Conservation (phyloP, 306 rosid genomes). For the Ammopiptanthus mongolicus region DNA sequence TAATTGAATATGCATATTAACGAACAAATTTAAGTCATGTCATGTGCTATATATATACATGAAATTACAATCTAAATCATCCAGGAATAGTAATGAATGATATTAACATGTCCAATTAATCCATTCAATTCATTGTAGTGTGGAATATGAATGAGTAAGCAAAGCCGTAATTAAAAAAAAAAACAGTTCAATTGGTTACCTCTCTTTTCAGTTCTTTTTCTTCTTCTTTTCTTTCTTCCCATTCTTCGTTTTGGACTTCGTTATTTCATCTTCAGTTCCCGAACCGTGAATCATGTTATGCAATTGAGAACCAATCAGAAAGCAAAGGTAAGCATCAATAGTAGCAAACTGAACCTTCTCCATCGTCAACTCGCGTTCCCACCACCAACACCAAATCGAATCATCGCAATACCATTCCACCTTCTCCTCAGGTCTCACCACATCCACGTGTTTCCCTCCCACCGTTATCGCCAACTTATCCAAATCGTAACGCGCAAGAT, state of each 20-base stretch:
- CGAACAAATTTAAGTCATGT: no score
- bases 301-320: background rate
- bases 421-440: conserved; percentile 11
- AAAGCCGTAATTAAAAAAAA: no score
- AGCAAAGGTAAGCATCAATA: conserved; percentile 16
- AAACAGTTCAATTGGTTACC: no score
- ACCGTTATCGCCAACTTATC: conserved; percentile 10
- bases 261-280: no score
- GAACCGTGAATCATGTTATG: background rate
- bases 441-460: conserved; percentile 1
- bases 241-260: background rate
- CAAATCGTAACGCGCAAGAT: conserved; percentile 9
- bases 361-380: background rate
- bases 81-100: no score
- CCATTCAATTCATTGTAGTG: no score
- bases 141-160: no score
- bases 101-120: no score
- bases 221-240: background rate
- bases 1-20: no score
- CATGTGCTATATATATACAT: no score
- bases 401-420: background rate
- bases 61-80: no score
- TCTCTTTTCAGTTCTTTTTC: background rate
- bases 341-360: conserved; percentile 9
- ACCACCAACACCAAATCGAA: background rate